Base-by-base conservation (phyloP, 1,284 basidiomycete species). In the Cryptococcus hybrid region DNA sequence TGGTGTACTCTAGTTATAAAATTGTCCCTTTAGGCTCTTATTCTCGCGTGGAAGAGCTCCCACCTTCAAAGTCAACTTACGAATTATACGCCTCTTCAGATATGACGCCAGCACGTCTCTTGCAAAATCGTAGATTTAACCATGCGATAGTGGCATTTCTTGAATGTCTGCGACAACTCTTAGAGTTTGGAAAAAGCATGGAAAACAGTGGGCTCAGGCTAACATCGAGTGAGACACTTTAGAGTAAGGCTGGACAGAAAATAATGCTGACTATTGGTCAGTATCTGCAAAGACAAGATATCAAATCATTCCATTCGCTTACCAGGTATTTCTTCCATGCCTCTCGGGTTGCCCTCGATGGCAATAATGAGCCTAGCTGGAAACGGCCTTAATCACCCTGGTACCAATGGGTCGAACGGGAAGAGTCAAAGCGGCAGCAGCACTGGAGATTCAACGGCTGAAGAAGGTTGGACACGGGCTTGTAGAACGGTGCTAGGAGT, bases 101-200 rank as follows among this genome's bases (percentile, higher is more conserved):
- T 50, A 75, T 96, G 50, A 88, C 93, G 63, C 82, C 72, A 0
- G 69, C 68, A 57, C 55, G 93, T 37, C 75, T 99, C 13, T 80
- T 98, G 45, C 94, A 98, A 73, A 96, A 96, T 69, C 84, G 95
- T 34, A 84, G 95, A 13, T 99, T 99, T 78, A 95, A 98, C 77
- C 85, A 89, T 63, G 96, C 89, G 2, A 95, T 99, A 87, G 90
- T 95, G 4, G 92, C 91, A 2, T 92, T 99, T 66, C 82, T 99
- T 47, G 93, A 97, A 62, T 97, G 94, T 71, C 80, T 99, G 45
- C 87, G 91, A 64, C 92, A 98, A 71, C 80, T 97, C 42, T 86
- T 90, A 74, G 92, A 95, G 55, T 85, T 86, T 69, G 85, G 69
- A 81, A 83, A n/a, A 24, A 35, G 34, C 30, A 12, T 40, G 24